phyloP scores from a whole-genome alignment of 164 flowering plant genomes.

The Aristolochia fimbriata region DNA sequence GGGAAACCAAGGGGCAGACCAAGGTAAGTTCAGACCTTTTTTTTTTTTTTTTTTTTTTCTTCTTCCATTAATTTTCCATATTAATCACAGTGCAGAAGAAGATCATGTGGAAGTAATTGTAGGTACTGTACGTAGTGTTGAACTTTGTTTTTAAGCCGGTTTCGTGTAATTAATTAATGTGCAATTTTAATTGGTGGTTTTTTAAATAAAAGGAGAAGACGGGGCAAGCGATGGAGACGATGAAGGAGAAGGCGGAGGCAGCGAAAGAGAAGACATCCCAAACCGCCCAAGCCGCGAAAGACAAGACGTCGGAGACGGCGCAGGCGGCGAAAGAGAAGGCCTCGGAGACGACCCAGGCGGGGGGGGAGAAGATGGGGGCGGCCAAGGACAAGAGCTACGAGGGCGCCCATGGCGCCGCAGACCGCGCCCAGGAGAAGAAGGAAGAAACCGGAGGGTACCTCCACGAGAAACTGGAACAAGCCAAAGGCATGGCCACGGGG shows the following conservation, averaged over 20 bases:
- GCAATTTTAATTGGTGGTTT: too few species aligned
- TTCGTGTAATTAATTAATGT: too few species aligned
- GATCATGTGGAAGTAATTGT: too few species aligned
- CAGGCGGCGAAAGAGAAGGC: background rate
- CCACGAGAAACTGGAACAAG: background rate
- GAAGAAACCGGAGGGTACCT: slow-evolving; percentile 1
- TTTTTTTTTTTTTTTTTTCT: background rate
- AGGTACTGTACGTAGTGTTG: too few species aligned
- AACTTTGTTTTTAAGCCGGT: too few species aligned
- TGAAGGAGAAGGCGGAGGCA: background rate
- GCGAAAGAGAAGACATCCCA: background rate
- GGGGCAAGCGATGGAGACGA: background rate
- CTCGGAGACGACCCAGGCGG: background rate
- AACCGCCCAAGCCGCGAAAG: background rate
- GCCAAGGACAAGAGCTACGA: background rate
- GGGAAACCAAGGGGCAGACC: slow-evolving; percentile 11
- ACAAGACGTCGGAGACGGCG: too few species aligned
- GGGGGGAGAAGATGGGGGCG: slow-evolving; percentile 1
- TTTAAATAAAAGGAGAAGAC: too few species aligned
- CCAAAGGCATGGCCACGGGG: too few species aligned
- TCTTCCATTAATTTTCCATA: too few species aligned
- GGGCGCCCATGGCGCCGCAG: background rate
- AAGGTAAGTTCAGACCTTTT: too few species aligned
- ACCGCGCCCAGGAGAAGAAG: background rate
- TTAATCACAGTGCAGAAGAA: too few species aligned